Base-by-base conservation (phyloP, 345 rosid genomes). In the Bruguiera parviflora region DNA sequence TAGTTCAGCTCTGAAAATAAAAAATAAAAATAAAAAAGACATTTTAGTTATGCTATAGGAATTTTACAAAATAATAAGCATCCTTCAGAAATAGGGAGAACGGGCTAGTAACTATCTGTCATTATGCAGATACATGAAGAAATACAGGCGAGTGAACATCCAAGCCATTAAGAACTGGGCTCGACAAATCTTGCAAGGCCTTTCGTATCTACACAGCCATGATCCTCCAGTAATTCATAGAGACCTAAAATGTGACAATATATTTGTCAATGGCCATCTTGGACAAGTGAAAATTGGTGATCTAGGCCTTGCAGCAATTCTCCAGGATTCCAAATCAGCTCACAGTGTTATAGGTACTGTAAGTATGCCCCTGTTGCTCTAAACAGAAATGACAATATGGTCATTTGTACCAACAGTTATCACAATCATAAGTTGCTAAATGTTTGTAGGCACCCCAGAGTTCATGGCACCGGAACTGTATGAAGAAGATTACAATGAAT, bases 41-140 rank as follows among this genome's bases (percentile, higher is more conserved):
- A 39, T 13, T 11, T 15, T 13, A 43, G 49, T 15, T 43, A 43
- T 43, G 49, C 46, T 39, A 39, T 39, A 39, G 46, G 13, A 39
- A 11, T 39, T 39, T 39, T 15, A 11, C 46, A 39, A 39, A 39
- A 39, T 39, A 39, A 39, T 39, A 39, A 39, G 46, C 49, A 13
- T 43, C 4, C 13, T 11, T 4, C 18, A 43, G 49, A 43, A 11
- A 43, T 43, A 43, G 19, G 19, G 18, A 43, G 18, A 43, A 64
- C 9, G 28, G 56, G 67, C 21, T 47, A 46, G 8, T 27, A 49
- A 65, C 52, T 72, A 5, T 67, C 63, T 3, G 51, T 47, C 29
- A 43, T 33, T 64, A 19, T 77, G 73, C 78, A 87, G 91, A 78
- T 87, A 87, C 73, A 74, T 82, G 82, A 77, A 75, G 43, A 77